These are phyloP conservation scores for Lodderomyces theae DNA, from an alignment of 1,139 yeast genomes.

Conservation along the genomic window DNA sequence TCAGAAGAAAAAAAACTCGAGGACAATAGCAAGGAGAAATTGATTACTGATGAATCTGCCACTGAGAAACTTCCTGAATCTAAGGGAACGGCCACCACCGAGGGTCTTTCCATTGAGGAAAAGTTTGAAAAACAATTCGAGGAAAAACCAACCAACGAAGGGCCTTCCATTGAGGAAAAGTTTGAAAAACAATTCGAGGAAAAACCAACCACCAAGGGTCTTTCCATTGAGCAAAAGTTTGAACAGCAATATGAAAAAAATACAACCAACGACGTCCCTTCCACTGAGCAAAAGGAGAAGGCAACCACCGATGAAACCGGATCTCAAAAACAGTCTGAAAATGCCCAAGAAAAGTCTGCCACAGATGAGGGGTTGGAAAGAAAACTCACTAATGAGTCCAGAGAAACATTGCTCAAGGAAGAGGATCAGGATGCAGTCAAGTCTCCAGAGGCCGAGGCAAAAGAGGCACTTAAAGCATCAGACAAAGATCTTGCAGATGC, in stretches of 20 bases:
- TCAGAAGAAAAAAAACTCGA: constrained; percentile 10
- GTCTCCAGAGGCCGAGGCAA: constrained; percentile 10
- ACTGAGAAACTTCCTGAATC: too few relatives aligned
- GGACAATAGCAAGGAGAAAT: constrained; percentile 10
- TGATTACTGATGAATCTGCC: constrained; percentile 11
- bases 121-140: neutral
- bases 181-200: constrained; percentile 1
- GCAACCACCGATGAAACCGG: neutral
- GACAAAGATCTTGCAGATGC: constrained; percentile 9
- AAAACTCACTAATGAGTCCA: neutral
- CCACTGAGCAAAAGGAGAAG: neutral
- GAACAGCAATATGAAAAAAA: neutral
- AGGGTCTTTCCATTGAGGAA: too few relatives aligned
- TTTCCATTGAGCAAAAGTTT: too few relatives aligned
- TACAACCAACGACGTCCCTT: neutral
- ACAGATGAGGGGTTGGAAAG: neutral
- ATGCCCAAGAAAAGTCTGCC: neutral
- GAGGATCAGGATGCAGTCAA: neutral
- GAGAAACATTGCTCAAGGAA: constrained; percentile 1
- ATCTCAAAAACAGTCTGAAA: neutral
- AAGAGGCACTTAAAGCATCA: constrained; percentile 1
- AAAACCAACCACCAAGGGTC: neutral
- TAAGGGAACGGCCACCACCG: too few relatives aligned
- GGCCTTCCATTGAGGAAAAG: too few relatives aligned
- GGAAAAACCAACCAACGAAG: constrained; percentile 4